A percentile compares a stretch with the other conserved stretches of the same genome.
These are phyloP conservation scores for Xylaria sp. DNA, from an alignment of 2,329 filamentous ascomycete genomes.

Conservation along the genomic window DNA sequence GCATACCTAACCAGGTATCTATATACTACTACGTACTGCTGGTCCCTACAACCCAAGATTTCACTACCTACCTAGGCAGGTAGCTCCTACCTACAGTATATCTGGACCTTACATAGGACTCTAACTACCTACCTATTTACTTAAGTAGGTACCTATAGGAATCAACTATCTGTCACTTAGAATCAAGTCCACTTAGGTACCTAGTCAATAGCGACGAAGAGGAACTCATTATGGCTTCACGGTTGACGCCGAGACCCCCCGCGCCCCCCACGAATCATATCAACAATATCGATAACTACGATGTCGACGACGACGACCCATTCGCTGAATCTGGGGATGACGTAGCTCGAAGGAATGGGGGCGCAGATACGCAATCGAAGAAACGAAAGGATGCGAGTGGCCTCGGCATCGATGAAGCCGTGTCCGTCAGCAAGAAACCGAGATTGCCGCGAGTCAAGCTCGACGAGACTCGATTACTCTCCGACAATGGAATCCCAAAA, in stretches of 20 bases:
- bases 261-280: slow-evolving; percentile 54
- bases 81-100: not conserved
- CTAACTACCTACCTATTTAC: too few relatives aligned
- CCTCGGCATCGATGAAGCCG: slow-evolving; percentile 86
- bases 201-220: too few relatives aligned
- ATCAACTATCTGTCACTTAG: too few relatives aligned
- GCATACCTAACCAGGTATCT: not conserved
- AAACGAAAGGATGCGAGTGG: slow-evolving; percentile 62
- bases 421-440: slow-evolving; percentile 81
- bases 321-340: slow-evolving; percentile 57
- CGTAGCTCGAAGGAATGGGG: slow-evolving; percentile 45
- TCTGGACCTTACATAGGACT: too few relatives aligned
- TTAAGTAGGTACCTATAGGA: too few relatives aligned
- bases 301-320: slow-evolving; percentile 65
- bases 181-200: not conserved
- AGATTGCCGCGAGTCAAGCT: slow-evolving; percentile 81
- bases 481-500: slow-evolving; percentile 83
- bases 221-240: slow-evolving; percentile 45
- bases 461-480: slow-evolving; percentile 86
- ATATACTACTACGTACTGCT: not conserved
- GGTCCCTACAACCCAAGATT: too few relatives aligned
- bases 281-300: slow-evolving; percentile 81
- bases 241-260: slow-evolving; percentile 35
- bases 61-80: too few relatives aligned
- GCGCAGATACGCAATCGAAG: slow-evolving; percentile 48